Percentiles rank a stretch among this genome's conserved stretches.
Conservation (phyloP, 148 eudicot genomes). For the Dianthus caryophyllus region DNA sequence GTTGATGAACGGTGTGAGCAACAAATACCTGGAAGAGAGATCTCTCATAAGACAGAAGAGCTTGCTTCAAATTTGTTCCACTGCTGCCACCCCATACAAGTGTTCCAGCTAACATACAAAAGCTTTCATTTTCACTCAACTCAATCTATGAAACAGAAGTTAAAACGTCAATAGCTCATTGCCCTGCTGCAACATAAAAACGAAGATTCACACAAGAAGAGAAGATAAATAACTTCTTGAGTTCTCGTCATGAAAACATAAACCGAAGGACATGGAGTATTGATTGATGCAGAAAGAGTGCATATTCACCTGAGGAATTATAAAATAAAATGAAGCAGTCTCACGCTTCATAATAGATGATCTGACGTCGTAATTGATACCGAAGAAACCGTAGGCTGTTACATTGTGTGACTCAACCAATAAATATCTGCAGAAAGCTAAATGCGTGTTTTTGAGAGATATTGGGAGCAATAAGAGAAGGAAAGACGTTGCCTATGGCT, state of each 20-base stretch:
- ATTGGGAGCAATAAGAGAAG: constrained; percentile 12
- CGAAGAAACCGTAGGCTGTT: constrained; percentile 72
- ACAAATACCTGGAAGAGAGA: constrained; percentile 55
- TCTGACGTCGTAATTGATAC: constrained; percentile 39
- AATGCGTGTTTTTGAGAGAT: constrained; percentile 15
- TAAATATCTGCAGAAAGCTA: constrained; percentile 57
- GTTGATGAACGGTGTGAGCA: background rate
- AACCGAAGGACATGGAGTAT: constrained; percentile 12
- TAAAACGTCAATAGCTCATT: constrained; percentile 15
- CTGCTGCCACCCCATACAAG: constrained; percentile 70
- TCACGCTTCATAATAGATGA: constrained; percentile 45
- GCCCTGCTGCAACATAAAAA: constrained; percentile 11
- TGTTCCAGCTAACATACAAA: constrained; percentile 58
- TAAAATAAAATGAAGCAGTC: constrained; percentile 57
- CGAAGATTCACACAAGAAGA: background rate
- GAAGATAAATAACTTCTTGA: background rate
- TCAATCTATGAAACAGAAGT: constrained; percentile 61
- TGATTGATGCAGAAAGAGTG: constrained; percentile 27
- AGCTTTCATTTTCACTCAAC: constrained; percentile 66
- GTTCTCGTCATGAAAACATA: background rate
- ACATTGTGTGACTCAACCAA: constrained; percentile 52
- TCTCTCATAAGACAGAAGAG: constrained; percentile 47
- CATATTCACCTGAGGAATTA: constrained; percentile 75
- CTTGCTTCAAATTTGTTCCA: constrained; percentile 48
- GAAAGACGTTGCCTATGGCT: too few relatives aligned